phyloP scores from a whole-genome alignment of 2,329 filamentous ascomycete genomes.

The Raffaelea ambrosiae region DNA sequence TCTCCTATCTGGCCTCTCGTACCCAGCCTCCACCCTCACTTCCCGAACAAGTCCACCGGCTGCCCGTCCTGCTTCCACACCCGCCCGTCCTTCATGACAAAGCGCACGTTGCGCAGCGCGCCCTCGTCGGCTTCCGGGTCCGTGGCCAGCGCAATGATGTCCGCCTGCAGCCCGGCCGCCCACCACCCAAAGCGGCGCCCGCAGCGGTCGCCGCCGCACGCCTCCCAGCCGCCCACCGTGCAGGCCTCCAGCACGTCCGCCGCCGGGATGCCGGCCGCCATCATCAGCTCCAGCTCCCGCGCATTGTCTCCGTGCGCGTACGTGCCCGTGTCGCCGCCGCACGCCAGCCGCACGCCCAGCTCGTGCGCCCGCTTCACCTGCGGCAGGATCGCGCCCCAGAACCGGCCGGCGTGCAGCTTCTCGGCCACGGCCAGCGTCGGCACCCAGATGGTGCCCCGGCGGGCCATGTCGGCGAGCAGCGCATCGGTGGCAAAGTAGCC shows the following conservation, averaged over 20 bases:
- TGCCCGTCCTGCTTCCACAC: conserved; percentile 31
- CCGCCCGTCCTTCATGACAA: conserved; percentile 51
- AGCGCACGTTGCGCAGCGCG: conserved; percentile 37
- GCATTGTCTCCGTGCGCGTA: conserved; percentile 44
- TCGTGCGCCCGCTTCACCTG: conserved; percentile 36
- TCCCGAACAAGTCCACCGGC: no score
- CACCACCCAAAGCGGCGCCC: conserved; percentile 45
- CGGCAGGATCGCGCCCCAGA: conserved; percentile 23
- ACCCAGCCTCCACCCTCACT: no score
- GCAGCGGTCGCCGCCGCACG: conserved; percentile 42
- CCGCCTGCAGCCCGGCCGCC: conserved; percentile 36
- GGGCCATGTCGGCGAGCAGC: conserved; percentile 33
- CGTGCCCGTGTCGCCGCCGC: conserved; percentile 45
- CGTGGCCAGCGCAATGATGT: conserved; percentile 39
- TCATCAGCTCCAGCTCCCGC: conserved; percentile 45
- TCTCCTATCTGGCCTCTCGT: no score
- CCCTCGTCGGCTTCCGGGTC: conserved; percentile 31
- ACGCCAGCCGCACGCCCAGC: conserved; percentile 38
- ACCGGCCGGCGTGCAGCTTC: conserved; percentile 16
- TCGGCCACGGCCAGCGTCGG: conserved; percentile 43
- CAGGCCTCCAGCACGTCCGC: conserved; percentile 40
- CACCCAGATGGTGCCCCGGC: conserved; percentile 38
- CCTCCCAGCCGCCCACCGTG: conserved; percentile 45
- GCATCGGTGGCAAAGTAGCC: conserved; percentile 28
- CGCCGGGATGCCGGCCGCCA: conserved; percentile 39